phyloP scores from a whole-genome alignment of 805 yeast species.

The Komagataella pseudopastoris region DNA sequence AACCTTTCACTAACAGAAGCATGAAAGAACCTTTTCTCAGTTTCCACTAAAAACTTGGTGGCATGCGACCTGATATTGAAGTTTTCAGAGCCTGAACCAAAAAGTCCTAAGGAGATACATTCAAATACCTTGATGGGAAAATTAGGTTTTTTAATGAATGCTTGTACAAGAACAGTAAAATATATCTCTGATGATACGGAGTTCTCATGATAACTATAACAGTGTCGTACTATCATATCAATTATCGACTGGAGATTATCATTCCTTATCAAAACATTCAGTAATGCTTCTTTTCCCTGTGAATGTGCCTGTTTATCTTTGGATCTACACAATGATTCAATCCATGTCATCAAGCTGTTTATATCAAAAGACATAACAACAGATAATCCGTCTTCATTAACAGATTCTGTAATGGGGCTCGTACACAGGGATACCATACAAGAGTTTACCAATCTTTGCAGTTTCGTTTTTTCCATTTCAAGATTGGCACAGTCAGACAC shows the following conservation, averaged over 20 bases:
- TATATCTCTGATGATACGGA: conserved; percentile 49
- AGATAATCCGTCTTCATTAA: conserved; percentile 30
- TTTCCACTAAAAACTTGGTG: conserved; percentile 48
- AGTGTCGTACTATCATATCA: conserved; percentile 52
- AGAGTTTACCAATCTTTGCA: conserved; percentile 61
- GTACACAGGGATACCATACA: conserved; percentile 76
- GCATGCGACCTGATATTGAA: conserved; percentile 61
- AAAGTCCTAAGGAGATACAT: conserved; percentile 60
- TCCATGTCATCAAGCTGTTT: conserved; percentile 61
- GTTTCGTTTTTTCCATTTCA: conserved; percentile 62
- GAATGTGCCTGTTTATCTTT: conserved; percentile 42
- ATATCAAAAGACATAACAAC: conserved; percentile 60
- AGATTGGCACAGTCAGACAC: conserved; percentile 56
- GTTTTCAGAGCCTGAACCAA: conserved; percentile 66
- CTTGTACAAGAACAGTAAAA: conserved; percentile 57
- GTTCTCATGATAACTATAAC: conserved; percentile 43
- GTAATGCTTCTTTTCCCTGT: conserved; percentile 59
- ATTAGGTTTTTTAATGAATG: conserved; percentile 35
- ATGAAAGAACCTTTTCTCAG: conserved; percentile 48
- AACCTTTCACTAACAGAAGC: conserved; percentile 41
- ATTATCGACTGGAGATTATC: conserved; percentile 36
- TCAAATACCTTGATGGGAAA: conserved; percentile 47
- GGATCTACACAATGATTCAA: conserved; percentile 54
- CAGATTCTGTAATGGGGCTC: conserved; percentile 43
- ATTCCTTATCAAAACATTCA: conserved; percentile 52